Conservation (phyloP, 2,329 filamentous ascomycete species). For the Zymoseptoria pseudotritici region DNA sequence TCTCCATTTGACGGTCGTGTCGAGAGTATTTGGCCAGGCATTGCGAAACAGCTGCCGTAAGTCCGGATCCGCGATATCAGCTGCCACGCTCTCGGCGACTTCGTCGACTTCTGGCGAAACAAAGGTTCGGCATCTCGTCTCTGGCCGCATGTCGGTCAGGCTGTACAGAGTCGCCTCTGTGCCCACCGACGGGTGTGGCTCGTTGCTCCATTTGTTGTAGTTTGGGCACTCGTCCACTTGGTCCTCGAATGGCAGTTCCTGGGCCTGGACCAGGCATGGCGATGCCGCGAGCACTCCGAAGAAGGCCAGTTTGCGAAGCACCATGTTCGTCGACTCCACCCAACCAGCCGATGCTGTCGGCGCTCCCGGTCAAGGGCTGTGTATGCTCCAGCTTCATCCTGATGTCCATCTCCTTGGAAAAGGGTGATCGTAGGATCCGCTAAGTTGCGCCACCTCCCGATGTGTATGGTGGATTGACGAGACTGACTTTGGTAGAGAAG, state of each 20-base stretch:
- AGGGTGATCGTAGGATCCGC: not conserved
- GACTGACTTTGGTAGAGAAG: not conserved
- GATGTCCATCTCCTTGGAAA: not conserved
- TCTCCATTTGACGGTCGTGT: constrained; percentile 85
- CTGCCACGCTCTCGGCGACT: constrained; percentile 23
- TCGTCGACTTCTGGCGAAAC: constrained; percentile 29
- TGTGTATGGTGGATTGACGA: no score
- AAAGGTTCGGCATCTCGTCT: constrained; percentile 38
- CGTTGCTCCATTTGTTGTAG: constrained; percentile 33
- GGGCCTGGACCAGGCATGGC: not conserved
- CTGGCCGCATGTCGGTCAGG: constrained; percentile 37
- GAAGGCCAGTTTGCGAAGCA: not conserved
- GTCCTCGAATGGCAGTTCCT: not conserved
- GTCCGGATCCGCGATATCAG: constrained; percentile 44
- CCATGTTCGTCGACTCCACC: not conserved
- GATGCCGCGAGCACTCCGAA: not conserved
- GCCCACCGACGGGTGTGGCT: constrained; percentile 34
- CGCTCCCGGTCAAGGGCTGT: not conserved
- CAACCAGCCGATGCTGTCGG: not conserved
- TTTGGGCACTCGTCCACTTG: constrained; percentile 30
- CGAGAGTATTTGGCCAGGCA: constrained; percentile 62
- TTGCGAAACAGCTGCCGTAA: constrained; percentile 65
- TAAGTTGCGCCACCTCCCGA: not conserved
- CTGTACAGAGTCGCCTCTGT: constrained; percentile 32
- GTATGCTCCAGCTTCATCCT: not conserved